phyloP scores from a whole-genome alignment of 768 basidiomycete genomes.

The Boletus rubescentipes region DNA sequence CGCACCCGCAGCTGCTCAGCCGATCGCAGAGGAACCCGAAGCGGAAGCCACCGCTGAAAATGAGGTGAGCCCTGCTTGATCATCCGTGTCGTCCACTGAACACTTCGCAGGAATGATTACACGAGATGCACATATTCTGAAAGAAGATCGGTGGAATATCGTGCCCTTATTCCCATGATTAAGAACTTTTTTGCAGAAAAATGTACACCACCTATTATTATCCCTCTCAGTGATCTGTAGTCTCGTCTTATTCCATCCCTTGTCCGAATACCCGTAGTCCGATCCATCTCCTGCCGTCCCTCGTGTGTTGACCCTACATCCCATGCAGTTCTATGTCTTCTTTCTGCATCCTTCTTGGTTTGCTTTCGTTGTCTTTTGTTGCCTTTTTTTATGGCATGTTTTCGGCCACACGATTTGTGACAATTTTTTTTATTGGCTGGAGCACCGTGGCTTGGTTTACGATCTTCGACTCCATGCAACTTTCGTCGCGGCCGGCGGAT shows the following conservation, averaged over 20 bases:
- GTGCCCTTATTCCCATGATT: constrained; percentile 11
- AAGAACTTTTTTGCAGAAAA: constrained; percentile 28
- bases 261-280: constrained; percentile 20
- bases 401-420: constrained; percentile 10
- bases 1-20: constrained; percentile 38
- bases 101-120: constrained; percentile 19
- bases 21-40: constrained; percentile 59
- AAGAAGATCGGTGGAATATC: constrained; percentile 13
- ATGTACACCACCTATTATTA: constrained; percentile 36
- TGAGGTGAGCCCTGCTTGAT: constrained; percentile 15
- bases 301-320: constrained; percentile 15
- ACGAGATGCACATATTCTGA: constrained; percentile 13
- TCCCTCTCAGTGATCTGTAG: constrained; percentile 32
- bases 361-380: constrained; percentile 18
- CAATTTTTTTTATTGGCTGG: constrained; percentile 14
- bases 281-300: constrained; percentile 2
- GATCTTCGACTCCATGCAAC: constrained; percentile 1
- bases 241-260: constrained; percentile 3
- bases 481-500: constrained; percentile 1
- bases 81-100: not conserved
- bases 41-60: constrained; percentile 41
- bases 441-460: constrained; percentile 10
- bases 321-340: constrained; percentile 20
- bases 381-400: constrained; percentile 8
- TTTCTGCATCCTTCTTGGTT: constrained; percentile 22